These are phyloP conservation scores for Aspergillus sclerotiicarbonarius DNA, from an alignment of 495 filamentous ascomycete genomes.

Conservation along the genomic window DNA sequence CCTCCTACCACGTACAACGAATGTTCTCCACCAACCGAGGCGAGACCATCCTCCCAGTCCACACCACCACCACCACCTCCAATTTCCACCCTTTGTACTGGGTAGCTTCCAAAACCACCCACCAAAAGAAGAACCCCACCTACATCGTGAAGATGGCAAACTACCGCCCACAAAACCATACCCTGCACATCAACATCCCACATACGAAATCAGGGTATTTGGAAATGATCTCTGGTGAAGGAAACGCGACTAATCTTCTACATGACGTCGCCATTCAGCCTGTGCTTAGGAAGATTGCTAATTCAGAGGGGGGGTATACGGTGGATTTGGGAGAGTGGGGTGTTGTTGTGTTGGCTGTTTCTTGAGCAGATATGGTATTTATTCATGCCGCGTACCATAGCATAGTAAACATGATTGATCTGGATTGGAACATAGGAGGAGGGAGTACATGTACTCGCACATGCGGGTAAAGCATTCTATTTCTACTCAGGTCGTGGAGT, in stretches of 20 bases:
- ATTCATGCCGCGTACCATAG: no score
- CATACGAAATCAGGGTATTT: slow-evolving; percentile 25
- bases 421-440: no score
- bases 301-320: slow-evolving; percentile 20
- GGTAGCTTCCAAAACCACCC: slow-evolving; percentile 49
- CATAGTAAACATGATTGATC: no score
- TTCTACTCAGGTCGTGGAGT: no score
- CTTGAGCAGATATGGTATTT: no score
- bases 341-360: slow-evolving; percentile 29
- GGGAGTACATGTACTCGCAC: no score
- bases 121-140: no score
- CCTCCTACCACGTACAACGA: slow-evolving; percentile 41
- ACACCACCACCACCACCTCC: slow-evolving; percentile 32
- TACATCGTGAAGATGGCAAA: slow-evolving; percentile 37
- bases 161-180: slow-evolving; percentile 24
- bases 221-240: slow-evolving; percentile 27
- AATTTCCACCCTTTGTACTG: slow-evolving; percentile 59
- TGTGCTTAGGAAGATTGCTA: slow-evolving; percentile 9
- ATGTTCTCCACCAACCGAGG: slow-evolving; percentile 53
- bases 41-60: slow-evolving; percentile 52
- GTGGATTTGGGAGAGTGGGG: slow-evolving; percentile 30
- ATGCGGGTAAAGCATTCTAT: no score
- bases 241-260: slow-evolving; percentile 23
- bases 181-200: slow-evolving; percentile 25
- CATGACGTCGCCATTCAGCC: slow-evolving; percentile 23